Evolutionary conservation across 2,329 filamentous ascomycete species (phyloP), one percentile per base, ranked within the genome.

Genomic region (Colletotrichum camelliae): DNA sequence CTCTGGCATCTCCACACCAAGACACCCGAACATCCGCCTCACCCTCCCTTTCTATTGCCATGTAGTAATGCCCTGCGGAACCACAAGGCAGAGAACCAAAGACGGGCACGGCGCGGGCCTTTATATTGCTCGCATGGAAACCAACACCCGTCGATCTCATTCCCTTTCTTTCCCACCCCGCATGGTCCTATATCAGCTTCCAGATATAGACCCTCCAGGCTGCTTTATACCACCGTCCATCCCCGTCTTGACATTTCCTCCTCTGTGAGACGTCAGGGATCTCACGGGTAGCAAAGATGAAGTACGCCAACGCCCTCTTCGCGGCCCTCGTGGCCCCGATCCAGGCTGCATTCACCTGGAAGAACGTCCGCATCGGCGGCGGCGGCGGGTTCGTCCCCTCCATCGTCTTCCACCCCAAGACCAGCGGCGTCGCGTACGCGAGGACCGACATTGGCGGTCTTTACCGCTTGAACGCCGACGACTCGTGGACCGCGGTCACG

Each of bases 361-460:
- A 87, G 70, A 90, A 88, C 79, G 88, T 88, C 62, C 84, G 83
- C 66, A 88, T 90, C 67, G 90, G 90, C 65, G 90, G 89, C 24
- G 90, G 90, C n/a, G 90, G 90, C 67, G 90, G 90, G 16, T 92
- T 92, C 78, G 85, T 89, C 4, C 86, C 89, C 2, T 86, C 89
- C 29, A 89, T 92, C 67, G 85, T 90, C 29, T 92, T 91, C 82
- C 90, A 91, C 77, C 88, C 88, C 9, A 86, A 82, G 29, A 82
- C 81, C 6, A 84, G 87, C 77, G 89, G 89, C 7, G 81, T 91
- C 8, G 89, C 89, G 2, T 91, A 91, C 77, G 89, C 88, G 24
- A 85, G 90, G 60, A 90, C 90, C 2, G 90, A 92, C 75, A 91
- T 91, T 77, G 90, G 90, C 21, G 90, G 90, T 6, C 83, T 90